Evolutionary conservation across 768 basidiomycete species (phyloP), one percentile per base, ranked within the genome.

Genomic region (Podaxis sp.): DNA sequence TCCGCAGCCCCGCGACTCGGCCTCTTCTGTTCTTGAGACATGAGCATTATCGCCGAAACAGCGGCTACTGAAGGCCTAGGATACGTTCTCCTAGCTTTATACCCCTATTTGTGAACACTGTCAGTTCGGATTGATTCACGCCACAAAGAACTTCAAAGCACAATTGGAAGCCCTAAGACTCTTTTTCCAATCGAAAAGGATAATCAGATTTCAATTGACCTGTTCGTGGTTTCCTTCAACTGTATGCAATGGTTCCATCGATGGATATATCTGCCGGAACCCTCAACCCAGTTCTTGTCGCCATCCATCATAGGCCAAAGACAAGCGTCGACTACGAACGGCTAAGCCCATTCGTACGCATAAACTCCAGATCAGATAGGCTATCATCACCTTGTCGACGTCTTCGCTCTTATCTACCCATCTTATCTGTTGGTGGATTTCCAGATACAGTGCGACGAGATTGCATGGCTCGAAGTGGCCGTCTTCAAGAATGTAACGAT

Each of bases 231-330:
- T n/a, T 2, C 15, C 48, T 59, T 59, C 42, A 8, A 38, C n/a
- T 33, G 36, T 38, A 36, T 36, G 28, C 17, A 57, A 52, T 24
- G 53, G 53, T 53, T 39, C 42, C 38, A 61, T 61, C 59, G 52
- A 61, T 61, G 24, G 51, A 52, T 57, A 57, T 24, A 53, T 49
- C 44, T 28, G 8, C 19, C 15, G 11, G 36, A 56, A 56, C 54
- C 61, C 61, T 56, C 24, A 57, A 46, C 55, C 61, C 60, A 44
- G 30, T 26, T 49, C 24, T 44, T 53, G 52, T 54, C 46, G n/a
- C 38, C 46, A 38, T 48, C 36, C 39, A 13, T 42, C 30, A 33
- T 33, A 33, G 59, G 52, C 42, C 39, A 59, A 15, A 26, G 22
- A 4, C 44, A 48, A 33, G 12, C 17, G 46, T 46, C 22, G 33